Base-by-base conservation (phyloP, 441 rosid species). In the Syzygium malaccense region DNA sequence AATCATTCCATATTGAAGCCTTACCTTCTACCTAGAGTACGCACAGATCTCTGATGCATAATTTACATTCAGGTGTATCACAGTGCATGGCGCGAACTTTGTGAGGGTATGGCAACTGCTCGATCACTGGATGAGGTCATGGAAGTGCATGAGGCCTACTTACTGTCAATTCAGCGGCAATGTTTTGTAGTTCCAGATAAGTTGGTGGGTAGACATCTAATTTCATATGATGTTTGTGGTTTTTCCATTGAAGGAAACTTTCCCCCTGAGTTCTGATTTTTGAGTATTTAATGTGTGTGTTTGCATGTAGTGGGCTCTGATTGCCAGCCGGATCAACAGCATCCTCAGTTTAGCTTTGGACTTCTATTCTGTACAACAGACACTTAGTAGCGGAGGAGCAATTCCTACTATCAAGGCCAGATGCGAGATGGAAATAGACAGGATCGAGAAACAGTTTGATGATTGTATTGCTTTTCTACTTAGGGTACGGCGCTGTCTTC, bases 121-220 rank as follows among this genome's bases (percentile, higher is more conserved):
- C 96, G 95, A 87, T 97, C 99, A 88, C 94, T 98, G 75, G 99
- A 97, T 89, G 98, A 95, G 92, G 98, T 95, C 92, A 96, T 98
- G 91, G 98, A 98, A 92, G 99, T 96, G 78, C 99, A 98, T 23
- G 99, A 98, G 92, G 94, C 97, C 83, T 98, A 97, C 93, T 93
- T 98, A 90, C 89, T 97, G 90, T 96, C 98, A 68, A 97, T 98
- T 88, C 99, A 98, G 93, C 92, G 99, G 89, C 99, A 97, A 66
- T 98, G 99, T 91, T 98, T 98, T 89, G 98, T 98, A 88, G 98
- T 96, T 91, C 98, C 98, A 85, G 99, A 96, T 91, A 98, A 98
- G 92, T 94, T 98, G 97, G 99, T 98, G 87, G 75, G 87, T 89
- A 49, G 86, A 85, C 86, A 85, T 58, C 79, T 78, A 88, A 45